Conservation (phyloP, 306 rosid genomes). For the Fragaria iinumae region DNA sequence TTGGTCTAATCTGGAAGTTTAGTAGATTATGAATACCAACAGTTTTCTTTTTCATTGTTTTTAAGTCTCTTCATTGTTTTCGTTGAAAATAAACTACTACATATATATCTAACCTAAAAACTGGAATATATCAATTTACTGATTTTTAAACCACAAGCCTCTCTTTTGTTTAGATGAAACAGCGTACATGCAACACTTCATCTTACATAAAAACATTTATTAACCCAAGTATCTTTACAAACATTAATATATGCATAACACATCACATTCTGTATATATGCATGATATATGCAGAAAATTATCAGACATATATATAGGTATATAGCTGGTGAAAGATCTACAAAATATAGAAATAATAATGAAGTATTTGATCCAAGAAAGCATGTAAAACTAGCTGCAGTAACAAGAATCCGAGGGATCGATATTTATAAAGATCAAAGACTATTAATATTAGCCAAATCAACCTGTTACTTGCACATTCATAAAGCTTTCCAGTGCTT, state of each 20-base stretch:
- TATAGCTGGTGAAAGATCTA: background rate
- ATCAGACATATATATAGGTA: background rate
- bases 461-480: slow-evolving; percentile 75
- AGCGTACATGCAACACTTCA: background rate
- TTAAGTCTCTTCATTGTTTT: too few species aligned
- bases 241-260: background rate
- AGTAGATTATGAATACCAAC: too few species aligned
- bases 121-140: background rate
- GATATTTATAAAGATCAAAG: background rate
- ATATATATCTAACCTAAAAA: background rate
- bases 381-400: background rate
- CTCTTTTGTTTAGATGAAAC: background rate
- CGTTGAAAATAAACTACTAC: too few species aligned
- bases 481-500: slow-evolving; percentile 72
- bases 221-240: background rate
- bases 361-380: background rate
- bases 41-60: too few species aligned
- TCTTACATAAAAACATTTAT: too few species aligned
- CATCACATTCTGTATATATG: background rate
- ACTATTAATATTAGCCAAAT: background rate
- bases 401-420: background rate
- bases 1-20: too few species aligned
- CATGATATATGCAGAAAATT: background rate
- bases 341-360: background rate
- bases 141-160: background rate